Evolutionary conservation across 495 filamentous ascomycete genomes (phyloP).

Genomic region (Hyaloscypha finlandica): DNA sequence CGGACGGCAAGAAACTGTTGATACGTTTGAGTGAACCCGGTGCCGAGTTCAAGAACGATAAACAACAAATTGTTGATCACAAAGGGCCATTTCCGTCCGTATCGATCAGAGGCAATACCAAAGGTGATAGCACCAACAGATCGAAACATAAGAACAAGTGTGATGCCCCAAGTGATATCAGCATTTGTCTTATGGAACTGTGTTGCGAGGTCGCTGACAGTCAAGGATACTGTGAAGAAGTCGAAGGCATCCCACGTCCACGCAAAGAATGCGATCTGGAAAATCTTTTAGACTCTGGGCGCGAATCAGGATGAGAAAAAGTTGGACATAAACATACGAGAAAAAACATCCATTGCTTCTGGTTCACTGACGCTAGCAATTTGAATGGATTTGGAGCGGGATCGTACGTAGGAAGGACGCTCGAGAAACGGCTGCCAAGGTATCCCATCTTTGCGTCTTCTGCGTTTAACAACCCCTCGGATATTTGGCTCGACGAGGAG

Average conservation of each 20-base stretch:
- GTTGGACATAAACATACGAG: conserved; percentile 53
- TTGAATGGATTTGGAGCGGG: conserved; percentile 74
- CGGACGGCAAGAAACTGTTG: conserved; percentile 69
- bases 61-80: conserved; percentile 67
- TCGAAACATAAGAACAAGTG: conserved; percentile 67
- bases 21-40: conserved; percentile 69
- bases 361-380: conserved; percentile 65
- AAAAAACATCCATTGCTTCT: conserved; percentile 84
- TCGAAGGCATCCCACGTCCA: conserved; percentile 68
- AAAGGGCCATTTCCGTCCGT: conserved; percentile 82
- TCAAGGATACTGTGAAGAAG: conserved; percentile 74
- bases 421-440: conserved; percentile 43
- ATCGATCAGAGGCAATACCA: conserved; percentile 70
- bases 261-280: conserved; percentile 36
- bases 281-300: conserved; percentile 10
- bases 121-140: conserved; percentile 71
- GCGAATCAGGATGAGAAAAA: neutral
- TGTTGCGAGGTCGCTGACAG: conserved; percentile 62
- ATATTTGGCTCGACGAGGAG: neutral
- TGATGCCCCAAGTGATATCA: conserved; percentile 69
- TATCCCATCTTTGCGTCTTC: neutral
- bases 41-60: conserved; percentile 67
- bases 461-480: neutral
- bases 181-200: conserved; percentile 65
- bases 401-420: conserved; percentile 71